A percentile compares a stretch with the other conserved stretches of the same genome.
Conservation (phyloP, 129 eudicot genomes). For the Calendula officinalis region DNA sequence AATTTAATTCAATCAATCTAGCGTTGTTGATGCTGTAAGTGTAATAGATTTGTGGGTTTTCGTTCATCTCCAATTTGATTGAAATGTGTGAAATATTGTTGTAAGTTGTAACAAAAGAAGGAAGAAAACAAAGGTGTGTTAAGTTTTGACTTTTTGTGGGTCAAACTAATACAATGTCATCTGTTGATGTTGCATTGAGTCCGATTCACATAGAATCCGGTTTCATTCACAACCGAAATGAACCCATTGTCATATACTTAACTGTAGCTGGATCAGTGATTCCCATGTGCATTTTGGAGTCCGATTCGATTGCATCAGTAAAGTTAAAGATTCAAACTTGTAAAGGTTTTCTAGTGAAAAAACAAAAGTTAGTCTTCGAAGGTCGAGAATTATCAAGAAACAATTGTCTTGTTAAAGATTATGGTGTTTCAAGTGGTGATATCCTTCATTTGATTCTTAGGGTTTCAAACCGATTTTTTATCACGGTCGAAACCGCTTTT, state of each 20-base stretch:
- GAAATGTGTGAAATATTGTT: slow-evolving; percentile 26
- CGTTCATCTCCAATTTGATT: slow-evolving; percentile 10
- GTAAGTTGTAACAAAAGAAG: slow-evolving; percentile 30
- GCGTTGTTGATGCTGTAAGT: slow-evolving; percentile 6
- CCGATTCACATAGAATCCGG: slow-evolving; percentile 43
- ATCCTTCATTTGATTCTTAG: slow-evolving; percentile 53
- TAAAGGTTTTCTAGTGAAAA: slow-evolving; percentile 71
- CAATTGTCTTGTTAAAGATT: slow-evolving; percentile 57
- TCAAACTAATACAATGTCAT: slow-evolving; percentile 46
- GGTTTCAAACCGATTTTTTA: slow-evolving; percentile 56
- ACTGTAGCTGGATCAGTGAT: slow-evolving; percentile 61
- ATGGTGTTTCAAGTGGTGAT: slow-evolving; percentile 64
- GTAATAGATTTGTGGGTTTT: not conserved
- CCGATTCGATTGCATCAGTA: slow-evolving; percentile 75
- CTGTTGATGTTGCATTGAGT: slow-evolving; percentile 62
- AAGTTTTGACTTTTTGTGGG: slow-evolving; percentile 11
- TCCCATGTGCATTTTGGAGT: slow-evolving; percentile 73
- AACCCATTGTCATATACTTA: slow-evolving; percentile 47
- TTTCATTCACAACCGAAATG: slow-evolving; percentile 27
- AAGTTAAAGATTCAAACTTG: slow-evolving; percentile 76
- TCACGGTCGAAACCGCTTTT: slow-evolving; percentile 53
- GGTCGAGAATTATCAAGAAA: slow-evolving; percentile 63
- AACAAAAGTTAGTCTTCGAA: slow-evolving; percentile 60
- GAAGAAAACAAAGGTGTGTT: not conserved
- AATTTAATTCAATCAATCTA: not conserved